phyloP scores from a whole-genome alignment of 1,139 yeast genomes.

The Candida tetrigidarum region DNA sequence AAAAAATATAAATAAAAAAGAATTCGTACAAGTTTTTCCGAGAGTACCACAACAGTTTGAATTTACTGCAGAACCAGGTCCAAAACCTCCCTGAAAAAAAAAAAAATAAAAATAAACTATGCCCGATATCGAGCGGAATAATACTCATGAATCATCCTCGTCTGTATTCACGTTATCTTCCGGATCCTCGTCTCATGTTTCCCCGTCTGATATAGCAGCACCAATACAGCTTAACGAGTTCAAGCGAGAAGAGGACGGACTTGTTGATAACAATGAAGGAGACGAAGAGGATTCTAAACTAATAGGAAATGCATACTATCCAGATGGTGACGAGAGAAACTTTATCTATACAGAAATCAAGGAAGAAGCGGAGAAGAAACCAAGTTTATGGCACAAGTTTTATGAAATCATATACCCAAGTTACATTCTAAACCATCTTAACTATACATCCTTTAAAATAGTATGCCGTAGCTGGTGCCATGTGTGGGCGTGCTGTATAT shows the following conservation, averaged over 20 bases:
- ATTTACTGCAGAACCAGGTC: too few species aligned
- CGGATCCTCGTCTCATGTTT: conserved; percentile 1
- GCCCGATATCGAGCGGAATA: not conserved
- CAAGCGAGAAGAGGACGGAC: not conserved
- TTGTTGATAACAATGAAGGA: not conserved
- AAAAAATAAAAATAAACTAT: not conserved
- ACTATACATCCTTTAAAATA: conserved; percentile 28
- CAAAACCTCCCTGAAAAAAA: too few species aligned
- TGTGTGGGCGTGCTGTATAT: conserved; percentile 30
- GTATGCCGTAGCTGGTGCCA: conserved; percentile 33
- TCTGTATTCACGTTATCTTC: conserved; percentile 5
- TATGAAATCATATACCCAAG: conserved; percentile 23
- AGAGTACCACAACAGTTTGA: too few species aligned
- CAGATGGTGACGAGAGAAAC: conserved; percentile 16
- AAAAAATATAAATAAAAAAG: too few species aligned
- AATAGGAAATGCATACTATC: conserved; percentile 15
- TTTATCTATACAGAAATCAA: conserved; percentile 7
- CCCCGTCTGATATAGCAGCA: not conserved
- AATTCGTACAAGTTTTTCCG: too few species aligned
- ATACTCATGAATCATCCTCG: conserved; percentile 1
- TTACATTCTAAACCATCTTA: conserved; percentile 32
- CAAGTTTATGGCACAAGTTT: conserved; percentile 19
- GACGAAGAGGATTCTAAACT: not conserved
- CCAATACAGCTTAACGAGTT: conserved; percentile 4
- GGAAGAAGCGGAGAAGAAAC: conserved; percentile 14